phyloP scores from a whole-genome alignment of 2,329 filamentous ascomycete species.

The Clarireedia sp. region DNA sequence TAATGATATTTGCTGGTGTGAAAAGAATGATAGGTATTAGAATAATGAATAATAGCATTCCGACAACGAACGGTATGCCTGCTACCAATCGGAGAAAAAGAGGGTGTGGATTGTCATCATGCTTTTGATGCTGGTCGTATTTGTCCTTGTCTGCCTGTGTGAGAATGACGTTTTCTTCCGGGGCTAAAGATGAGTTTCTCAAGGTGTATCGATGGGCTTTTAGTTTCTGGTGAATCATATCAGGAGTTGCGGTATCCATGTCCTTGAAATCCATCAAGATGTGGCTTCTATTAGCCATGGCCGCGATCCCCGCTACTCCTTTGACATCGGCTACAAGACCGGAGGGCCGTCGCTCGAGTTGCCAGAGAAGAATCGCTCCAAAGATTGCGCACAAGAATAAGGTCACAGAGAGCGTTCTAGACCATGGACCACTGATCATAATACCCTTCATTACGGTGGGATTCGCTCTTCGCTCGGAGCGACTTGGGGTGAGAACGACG shows the following conservation, averaged over 20 bases:
- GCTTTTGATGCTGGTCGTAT: slow-evolving; percentile 41
- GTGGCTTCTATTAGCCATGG: slow-evolving; percentile 67
- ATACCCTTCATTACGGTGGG: slow-evolving; percentile 44
- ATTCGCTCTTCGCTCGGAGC: slow-evolving; percentile 35
- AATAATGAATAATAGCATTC: slow-evolving; percentile 46
- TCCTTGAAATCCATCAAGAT: slow-evolving; percentile 68
- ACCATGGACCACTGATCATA: slow-evolving; percentile 49
- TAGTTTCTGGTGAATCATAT: slow-evolving; percentile 61
- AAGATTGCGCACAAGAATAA: slow-evolving; percentile 50
- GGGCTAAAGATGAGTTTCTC: slow-evolving; percentile 62
- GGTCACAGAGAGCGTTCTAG: slow-evolving; percentile 50
- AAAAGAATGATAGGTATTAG: slow-evolving; percentile 58
- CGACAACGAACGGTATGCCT: slow-evolving; percentile 51
- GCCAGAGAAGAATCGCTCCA: slow-evolving; percentile 50
- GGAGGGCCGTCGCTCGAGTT: slow-evolving; percentile 54
- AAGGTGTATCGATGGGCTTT: slow-evolving; percentile 59
- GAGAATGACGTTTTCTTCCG: slow-evolving; percentile 45
- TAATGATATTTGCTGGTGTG: slow-evolving; percentile 42
- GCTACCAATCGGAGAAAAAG: slow-evolving; percentile 57
- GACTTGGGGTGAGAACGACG: slow-evolving; percentile 48
- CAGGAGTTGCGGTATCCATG: slow-evolving; percentile 58
- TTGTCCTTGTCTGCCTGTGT: slow-evolving; percentile 37
- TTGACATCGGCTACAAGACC: slow-evolving; percentile 61
- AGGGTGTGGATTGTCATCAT: slow-evolving; percentile 55
- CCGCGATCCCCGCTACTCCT: slow-evolving; percentile 65